A percentile compares a stretch with the other conserved stretches of the same genome.
Conservation (phyloP, 2,329 filamentous ascomycete species). For the Sordariomycetes sp. region DNA sequence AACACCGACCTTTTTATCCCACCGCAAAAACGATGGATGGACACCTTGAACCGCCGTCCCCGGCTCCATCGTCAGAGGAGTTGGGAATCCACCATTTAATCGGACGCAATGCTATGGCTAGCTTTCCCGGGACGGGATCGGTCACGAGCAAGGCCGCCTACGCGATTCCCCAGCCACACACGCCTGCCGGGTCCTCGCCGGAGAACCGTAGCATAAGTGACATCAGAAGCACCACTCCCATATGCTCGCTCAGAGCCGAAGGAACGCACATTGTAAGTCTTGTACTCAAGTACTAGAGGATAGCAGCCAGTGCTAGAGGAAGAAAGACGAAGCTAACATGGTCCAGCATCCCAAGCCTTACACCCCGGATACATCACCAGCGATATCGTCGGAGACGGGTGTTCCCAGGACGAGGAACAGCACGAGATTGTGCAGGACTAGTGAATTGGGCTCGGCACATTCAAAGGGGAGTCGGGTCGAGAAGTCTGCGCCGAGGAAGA, state of each 20-base stretch:
- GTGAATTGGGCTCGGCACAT: background rate
- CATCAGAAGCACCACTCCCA: background rate
- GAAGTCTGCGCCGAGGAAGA: constrained; percentile 11
- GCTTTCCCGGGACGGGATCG: background rate
- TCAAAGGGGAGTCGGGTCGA: constrained; percentile 3
- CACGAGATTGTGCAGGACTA: constrained; percentile 9
- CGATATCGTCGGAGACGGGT: constrained; percentile 19
- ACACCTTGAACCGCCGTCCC: background rate
- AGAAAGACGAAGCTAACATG: background rate
- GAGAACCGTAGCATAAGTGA: background rate
- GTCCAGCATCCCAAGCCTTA: constrained; percentile 20
- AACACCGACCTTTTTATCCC: background rate
- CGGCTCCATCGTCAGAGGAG: background rate
- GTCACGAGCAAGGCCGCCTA: background rate
- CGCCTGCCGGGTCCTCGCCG: background rate
- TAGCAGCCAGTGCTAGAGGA: background rate
- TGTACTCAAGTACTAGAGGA: background rate
- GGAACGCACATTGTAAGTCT: background rate
- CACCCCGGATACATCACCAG: constrained; percentile 36
- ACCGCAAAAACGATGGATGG: background rate
- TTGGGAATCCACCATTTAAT: background rate
- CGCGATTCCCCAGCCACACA: background rate
- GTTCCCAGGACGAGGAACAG: constrained; percentile 14
- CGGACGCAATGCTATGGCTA: background rate
- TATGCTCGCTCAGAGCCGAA: background rate